A percentile compares a stretch with the other conserved stretches of the same genome.
Conservation (phyloP, 495 filamentous ascomycete genomes). For the Aspergillus haitiensis region DNA sequence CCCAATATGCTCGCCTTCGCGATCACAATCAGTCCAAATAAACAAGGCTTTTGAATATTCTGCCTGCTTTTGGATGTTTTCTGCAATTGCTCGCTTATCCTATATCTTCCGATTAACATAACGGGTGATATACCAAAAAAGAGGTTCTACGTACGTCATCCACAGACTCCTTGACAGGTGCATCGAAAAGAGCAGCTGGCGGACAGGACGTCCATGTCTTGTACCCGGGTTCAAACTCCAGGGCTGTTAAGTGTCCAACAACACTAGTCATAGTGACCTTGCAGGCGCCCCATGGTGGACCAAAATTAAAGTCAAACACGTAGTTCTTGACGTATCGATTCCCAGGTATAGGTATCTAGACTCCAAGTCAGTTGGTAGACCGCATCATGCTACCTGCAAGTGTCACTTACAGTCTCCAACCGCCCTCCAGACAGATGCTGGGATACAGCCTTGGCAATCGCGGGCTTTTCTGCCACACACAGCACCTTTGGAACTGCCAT, state of each 20-base stretch:
- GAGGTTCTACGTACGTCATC: constrained; percentile 52
- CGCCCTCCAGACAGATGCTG: constrained; percentile 78
- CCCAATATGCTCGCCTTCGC: constrained; percentile 96
- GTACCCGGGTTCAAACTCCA: constrained; percentile 69
- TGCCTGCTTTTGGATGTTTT: constrained; percentile 81
- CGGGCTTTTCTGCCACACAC: constrained; percentile 96
- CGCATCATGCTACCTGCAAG: constrained; percentile 2
- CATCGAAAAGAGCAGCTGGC: constrained; percentile 79
- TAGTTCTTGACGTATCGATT: constrained; percentile 91
- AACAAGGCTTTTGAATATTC: constrained; percentile 67
- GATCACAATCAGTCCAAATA: constrained; percentile 99
- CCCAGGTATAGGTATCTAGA: constrained; percentile 57
- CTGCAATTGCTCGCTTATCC: constrained; percentile 77
- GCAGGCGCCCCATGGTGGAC: constrained; percentile 74
- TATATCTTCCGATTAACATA: constrained; percentile 34
- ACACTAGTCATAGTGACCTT: constrained; percentile 91
- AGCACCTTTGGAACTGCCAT: constrained; percentile 59
- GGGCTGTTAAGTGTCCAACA: constrained; percentile 73
- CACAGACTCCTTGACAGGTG: constrained; percentile 65
- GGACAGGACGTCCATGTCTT: constrained; percentile 78
- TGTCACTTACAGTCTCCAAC: constrained; percentile 62
- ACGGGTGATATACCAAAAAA: background rate
- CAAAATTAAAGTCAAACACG: constrained; percentile 84
- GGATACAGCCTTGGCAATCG: constrained; percentile 92
- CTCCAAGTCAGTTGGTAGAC: constrained; percentile 29